phyloP scores from a whole-genome alignment of 2,329 filamentous ascomycete species.

The Chaetomiaceae sp. region DNA sequence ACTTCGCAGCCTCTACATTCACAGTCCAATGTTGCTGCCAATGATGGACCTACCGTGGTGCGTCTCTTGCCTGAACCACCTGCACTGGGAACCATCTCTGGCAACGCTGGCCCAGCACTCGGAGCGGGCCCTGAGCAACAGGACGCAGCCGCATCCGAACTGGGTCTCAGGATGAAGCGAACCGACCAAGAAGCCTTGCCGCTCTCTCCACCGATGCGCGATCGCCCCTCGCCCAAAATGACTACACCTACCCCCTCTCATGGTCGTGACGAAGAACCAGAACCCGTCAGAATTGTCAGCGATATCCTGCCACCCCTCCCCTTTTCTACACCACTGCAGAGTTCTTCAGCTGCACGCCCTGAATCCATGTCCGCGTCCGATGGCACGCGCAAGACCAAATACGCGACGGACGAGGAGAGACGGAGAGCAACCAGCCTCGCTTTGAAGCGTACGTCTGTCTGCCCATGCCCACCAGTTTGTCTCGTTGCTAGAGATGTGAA shows the following conservation, averaged over 20 bases:
- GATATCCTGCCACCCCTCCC: slow-evolving; percentile 13
- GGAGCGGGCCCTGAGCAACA: not conserved
- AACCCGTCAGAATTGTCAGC: slow-evolving; percentile 18
- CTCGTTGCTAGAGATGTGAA: not conserved
- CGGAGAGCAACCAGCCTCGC: slow-evolving; percentile 15
- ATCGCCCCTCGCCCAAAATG: not conserved
- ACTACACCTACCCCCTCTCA: not conserved
- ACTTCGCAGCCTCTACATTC: too few species aligned
- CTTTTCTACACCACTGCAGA: not conserved
- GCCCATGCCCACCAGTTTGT: not conserved
- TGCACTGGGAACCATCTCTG: not conserved
- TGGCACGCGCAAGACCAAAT: slow-evolving; percentile 9
- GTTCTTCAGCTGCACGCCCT: not conserved
- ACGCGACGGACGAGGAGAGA: slow-evolving; percentile 16
- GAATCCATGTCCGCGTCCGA: not conserved
- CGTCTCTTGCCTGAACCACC: not conserved
- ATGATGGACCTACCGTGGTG: not conserved
- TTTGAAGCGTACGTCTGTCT: slow-evolving; percentile 18
- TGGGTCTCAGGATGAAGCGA: slow-evolving; percentile 15
- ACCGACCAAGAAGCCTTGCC: slow-evolving; percentile 3
- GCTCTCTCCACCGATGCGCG: not conserved
- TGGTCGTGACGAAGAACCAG: slow-evolving; percentile 1
- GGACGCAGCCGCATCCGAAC: not conserved
- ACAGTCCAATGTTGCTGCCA: too few species aligned
- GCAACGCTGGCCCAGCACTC: not conserved